These are phyloP conservation scores for Fraxinus floribunda DNA, from an alignment of 305 asterid species.

Conservation along the genomic window DNA sequence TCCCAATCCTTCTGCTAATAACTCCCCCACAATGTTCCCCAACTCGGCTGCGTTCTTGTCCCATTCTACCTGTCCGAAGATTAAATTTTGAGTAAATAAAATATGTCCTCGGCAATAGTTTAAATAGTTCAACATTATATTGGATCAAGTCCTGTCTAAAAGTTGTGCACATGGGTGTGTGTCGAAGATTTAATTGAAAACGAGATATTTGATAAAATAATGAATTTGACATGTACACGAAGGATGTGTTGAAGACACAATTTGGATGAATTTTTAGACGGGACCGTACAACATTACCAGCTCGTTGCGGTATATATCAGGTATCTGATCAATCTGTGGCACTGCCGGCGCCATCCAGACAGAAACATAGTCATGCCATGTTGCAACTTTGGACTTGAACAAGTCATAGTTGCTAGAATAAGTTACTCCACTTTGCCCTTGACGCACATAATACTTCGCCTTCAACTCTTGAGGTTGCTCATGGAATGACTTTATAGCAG, in stretches of 20 bases:
- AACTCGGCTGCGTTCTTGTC: background rate
- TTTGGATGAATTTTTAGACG: background rate
- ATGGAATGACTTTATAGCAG: background rate
- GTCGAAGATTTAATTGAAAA: background rate
- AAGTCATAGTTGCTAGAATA: conserved; percentile 1
- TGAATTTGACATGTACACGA: background rate
- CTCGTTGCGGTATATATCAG: background rate
- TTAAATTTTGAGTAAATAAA: background rate
- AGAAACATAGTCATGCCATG: background rate
- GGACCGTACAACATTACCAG: background rate
- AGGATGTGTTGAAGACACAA: background rate
- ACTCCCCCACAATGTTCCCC: background rate
- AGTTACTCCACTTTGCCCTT: background rate
- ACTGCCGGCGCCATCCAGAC: background rate
- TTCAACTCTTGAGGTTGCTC: background rate
- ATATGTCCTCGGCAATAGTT: background rate
- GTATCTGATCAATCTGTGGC: background rate
- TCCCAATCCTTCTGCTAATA: conserved; percentile 5
- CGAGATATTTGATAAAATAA: background rate
- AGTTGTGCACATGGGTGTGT: background rate
- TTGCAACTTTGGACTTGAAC: background rate
- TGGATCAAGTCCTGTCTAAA: background rate
- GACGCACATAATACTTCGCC: background rate
- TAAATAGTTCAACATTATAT: background rate
- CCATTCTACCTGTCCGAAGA: background rate